Base-by-base conservation (phyloP, 2,329 filamentous ascomycete genomes). In the Alternaria gansuensis region DNA sequence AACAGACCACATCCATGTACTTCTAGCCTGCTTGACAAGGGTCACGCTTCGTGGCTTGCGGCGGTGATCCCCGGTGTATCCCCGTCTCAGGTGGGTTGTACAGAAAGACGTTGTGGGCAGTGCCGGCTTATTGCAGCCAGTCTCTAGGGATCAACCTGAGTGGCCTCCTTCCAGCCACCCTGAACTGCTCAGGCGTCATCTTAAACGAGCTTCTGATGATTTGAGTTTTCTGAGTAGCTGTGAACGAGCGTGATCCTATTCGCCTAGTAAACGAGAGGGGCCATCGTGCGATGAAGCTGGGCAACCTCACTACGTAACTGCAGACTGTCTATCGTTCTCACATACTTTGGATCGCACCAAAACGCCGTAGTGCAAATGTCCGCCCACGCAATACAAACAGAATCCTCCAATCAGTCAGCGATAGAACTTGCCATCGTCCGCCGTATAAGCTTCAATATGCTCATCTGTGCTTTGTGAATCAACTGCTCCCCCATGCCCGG, bases 101-200 rank as follows among this genome's bases (percentile, higher is more conserved):
- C 64, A 53, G 51, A 52, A 68, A 70, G 59, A 66, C 64, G 63
- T 65, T 66, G 52, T 62, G 61, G 60, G 60, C 57, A 59, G 46
- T 67, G 62, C 68, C 59, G 52, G 64, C 54, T 49, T 56, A 49
- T 46, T 26, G 40, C 48, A 34, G 62, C 46, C 58, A 69, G 46
- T 49, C n/a, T 60, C 44, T 51, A 63, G 44, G 54, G 51, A 54
- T 54, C 51, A 44, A 54, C 49, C 52, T 53, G 14, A 44, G 62
- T 66, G 57, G 52, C 57, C 51, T 50, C 31, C 31, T 33, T 44
- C 45, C 54, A 53, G 48, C 62, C 51, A 57, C 43, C 26, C 28
- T 36, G 29, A 28, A 43, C 43, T 52, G 44, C 40, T 21, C 26
- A 46, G 36, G 28, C 36, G 17, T 28, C 9, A 46, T 37, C 23